phyloP scores from a whole-genome alignment of 2,329 filamentous ascomycete genomes.

The Ceratocystis diversiconidia region DNA sequence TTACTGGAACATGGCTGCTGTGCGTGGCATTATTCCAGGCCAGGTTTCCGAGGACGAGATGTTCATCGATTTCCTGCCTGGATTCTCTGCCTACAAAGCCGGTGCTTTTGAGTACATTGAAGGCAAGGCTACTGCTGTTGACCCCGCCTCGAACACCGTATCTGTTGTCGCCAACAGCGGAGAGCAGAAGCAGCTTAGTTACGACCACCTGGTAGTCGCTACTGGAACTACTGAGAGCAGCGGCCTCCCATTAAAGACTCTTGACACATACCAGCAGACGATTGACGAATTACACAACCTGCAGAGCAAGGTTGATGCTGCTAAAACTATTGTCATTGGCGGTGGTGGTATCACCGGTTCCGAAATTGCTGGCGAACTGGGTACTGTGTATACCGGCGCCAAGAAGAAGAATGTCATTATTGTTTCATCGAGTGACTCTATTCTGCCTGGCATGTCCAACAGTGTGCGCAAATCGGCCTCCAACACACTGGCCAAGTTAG shows the following conservation, averaged over 20 bases:
- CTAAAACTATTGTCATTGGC: constrained; percentile 27
- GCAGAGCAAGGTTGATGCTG: constrained; percentile 27
- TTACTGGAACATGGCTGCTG: constrained; percentile 35
- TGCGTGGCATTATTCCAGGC: constrained; percentile 35
- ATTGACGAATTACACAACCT: constrained; percentile 27
- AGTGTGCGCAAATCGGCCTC: constrained; percentile 29
- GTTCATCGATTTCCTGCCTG: constrained; percentile 27
- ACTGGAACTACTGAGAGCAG: constrained; percentile 22
- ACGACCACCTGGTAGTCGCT: constrained; percentile 40
- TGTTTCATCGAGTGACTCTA: constrained; percentile 18
- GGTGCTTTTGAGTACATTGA: constrained; percentile 38
- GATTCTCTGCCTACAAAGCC: constrained; percentile 35
- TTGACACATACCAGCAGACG: constrained; percentile 31
- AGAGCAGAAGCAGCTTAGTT: constrained; percentile 26
- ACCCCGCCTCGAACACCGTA: constrained; percentile 31
- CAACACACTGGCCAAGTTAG: constrained; percentile 31
- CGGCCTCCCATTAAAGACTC: constrained; percentile 35
- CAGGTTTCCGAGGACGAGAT: constrained; percentile 31
- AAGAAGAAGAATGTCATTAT: constrained; percentile 24
- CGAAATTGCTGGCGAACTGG: constrained; percentile 28
- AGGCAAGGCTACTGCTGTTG: constrained; percentile 34
- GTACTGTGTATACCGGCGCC: constrained; percentile 23
- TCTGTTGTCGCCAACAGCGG: constrained; percentile 28
- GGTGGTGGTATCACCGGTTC: constrained; percentile 29
- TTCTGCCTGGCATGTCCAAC: constrained; percentile 18